phyloP scores from a whole-genome alignment of 2,329 filamentous ascomycete genomes.

The Fusarium xylarioides region DNA sequence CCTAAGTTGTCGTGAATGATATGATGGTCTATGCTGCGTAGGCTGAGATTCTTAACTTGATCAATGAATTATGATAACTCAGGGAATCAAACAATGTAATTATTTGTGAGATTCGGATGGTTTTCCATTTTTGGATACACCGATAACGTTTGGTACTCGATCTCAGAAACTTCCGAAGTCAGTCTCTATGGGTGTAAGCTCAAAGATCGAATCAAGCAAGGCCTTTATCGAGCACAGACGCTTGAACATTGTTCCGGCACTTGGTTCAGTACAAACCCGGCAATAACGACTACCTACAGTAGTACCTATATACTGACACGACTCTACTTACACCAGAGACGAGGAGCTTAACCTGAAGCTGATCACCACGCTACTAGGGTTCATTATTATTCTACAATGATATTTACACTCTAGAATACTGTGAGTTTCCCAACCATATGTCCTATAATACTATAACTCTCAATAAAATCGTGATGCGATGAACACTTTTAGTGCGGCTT shows the following conservation, averaged over 20 bases:
- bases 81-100: not conserved
- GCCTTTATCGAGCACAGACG: not conserved
- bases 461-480: not conserved
- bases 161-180: not conserved
- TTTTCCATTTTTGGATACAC: not conserved
- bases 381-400: not conserved
- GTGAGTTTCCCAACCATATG: not conserved
- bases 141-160: not conserved
- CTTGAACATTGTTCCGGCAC: slow-evolving; percentile 21
- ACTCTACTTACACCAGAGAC: not conserved
- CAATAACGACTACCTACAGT: not conserved
- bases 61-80: not conserved
- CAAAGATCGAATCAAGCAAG: not conserved
- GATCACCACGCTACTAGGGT: not conserved
- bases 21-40: not conserved
- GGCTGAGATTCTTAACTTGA: not conserved
- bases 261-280: not conserved
- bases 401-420: not conserved
- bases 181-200: not conserved
- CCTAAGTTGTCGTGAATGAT: not conserved
- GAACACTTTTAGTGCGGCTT: not conserved
- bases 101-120: not conserved
- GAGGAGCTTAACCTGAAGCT: not conserved
- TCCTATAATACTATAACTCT: not conserved
- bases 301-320: not conserved